Conservation (phyloP, 768 basidiomycete species). For the Gyrodon lividus region DNA sequence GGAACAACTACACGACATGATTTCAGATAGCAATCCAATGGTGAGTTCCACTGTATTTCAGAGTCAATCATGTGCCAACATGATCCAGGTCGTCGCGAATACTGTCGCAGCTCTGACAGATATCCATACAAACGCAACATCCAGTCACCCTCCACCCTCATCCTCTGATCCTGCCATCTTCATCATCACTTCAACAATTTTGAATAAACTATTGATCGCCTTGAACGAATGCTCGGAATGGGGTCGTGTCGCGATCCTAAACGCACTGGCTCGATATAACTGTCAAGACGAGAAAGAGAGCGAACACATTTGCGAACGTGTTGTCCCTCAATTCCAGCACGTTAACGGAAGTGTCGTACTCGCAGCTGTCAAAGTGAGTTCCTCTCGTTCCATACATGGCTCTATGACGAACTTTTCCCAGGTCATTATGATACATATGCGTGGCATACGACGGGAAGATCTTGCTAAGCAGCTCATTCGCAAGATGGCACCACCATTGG, state of each 20-base stretch:
- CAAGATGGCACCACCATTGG: conserved; percentile 97
- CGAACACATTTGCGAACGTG: conserved; percentile 98
- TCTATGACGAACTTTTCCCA: conserved; percentile 27
- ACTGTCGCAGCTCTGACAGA: conserved; percentile 92
- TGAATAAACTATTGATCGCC: conserved; percentile 90
- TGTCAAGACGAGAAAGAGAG: conserved; percentile 90
- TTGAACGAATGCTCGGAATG: conserved; percentile 98
- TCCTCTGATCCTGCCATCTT: conserved; percentile 69
- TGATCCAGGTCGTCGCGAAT: conserved; percentile 87
- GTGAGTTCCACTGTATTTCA: conserved; percentile 40
- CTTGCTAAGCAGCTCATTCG: conserved; percentile 81
- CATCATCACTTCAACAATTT: conserved; percentile 74
- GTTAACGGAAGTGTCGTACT: conserved; percentile 94
- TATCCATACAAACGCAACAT: conserved; percentile 74
- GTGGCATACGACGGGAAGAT: conserved; percentile 75
- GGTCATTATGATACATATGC: conserved; percentile 99
- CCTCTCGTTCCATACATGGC: neutral
- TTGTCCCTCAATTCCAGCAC: conserved; percentile 98
- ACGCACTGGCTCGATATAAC: conserved; percentile 79
- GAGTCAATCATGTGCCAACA: neutral
- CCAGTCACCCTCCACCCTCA: conserved; percentile 47
- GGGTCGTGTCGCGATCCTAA: conserved; percentile 93
- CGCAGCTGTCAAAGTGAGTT: conserved; percentile 86
- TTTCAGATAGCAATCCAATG: conserved; percentile 97
- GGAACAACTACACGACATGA: conserved; percentile 86